A percentile compares a stretch with the other conserved stretches of the same genome.
These are phyloP conservation scores for Stentor coeruleus DNA, from an alignment of 73 alveolate species.

Conservation along the genomic window DNA sequence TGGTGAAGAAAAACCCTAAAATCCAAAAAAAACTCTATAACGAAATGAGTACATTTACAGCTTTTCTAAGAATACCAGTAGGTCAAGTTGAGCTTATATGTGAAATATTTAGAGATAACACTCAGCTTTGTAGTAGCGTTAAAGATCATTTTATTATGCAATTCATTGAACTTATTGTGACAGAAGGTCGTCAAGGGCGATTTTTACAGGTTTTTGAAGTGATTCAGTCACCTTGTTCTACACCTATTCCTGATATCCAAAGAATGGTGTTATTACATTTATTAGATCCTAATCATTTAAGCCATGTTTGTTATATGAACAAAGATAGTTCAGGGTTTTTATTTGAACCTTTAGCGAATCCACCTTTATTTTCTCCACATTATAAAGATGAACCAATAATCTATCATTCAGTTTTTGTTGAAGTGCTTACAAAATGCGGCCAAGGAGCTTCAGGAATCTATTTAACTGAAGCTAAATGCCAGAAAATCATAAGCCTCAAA, in stretches of 20 bases:
- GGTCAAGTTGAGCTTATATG: constrained; percentile 51
- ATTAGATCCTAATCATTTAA: not conserved
- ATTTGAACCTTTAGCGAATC: not conserved
- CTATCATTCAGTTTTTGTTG: constrained; percentile 40
- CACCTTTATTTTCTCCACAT: not conserved
- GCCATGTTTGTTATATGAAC: not conserved
- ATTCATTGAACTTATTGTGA: constrained; percentile 32
- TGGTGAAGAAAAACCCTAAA: constrained; percentile 35
- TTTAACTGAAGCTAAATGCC: constrained; percentile 25
- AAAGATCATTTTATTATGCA: constrained; percentile 31
- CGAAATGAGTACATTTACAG: constrained; percentile 12
- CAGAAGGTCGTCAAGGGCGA: constrained; percentile 41
- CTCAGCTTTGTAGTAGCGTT: constrained; percentile 23
- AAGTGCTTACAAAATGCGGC: constrained; percentile 30
- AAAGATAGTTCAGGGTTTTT: not conserved
- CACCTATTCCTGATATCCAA: constrained; percentile 5
- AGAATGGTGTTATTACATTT: not conserved
- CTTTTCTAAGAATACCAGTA: constrained; percentile 36
- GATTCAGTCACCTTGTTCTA: not conserved
- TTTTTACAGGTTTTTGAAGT: constrained; percentile 26
- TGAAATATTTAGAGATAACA: constrained; percentile 47
- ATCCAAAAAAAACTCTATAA: constrained; percentile 29
- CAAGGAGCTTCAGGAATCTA: constrained; percentile 8
- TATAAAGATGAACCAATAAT: constrained; percentile 46
- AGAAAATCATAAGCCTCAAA: not conserved